Base-by-base conservation (phyloP, 1,284 basidiomycete genomes). In the Rhodofomes roseus region DNA sequence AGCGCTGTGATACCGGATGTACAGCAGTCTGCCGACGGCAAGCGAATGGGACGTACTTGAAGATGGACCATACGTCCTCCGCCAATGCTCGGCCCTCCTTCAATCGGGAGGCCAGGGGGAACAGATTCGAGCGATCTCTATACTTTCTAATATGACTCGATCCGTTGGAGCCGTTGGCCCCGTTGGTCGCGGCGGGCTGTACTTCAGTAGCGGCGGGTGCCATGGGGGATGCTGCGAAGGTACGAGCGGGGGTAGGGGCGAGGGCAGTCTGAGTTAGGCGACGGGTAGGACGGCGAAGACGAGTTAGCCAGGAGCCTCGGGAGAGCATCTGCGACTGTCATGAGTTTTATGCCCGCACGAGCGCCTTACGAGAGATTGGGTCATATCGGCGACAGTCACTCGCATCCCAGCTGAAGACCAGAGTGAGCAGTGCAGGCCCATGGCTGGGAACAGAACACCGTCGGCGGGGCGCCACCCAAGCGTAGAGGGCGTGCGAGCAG, bases 1-100 rank as follows among this genome's bases (percentile, higher is more conserved):
- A 57, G 83, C 92, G 71, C 93, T 95, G 70, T 39, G 16, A 14
- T 6, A n/a, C n/a, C n/a, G n/a, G n/a, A 22, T 3, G 25, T 39
- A 25, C 8, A 43, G 9, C 44, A 37, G 3, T 12, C 9, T 36
- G 14, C 63, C 23, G 8, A 44, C 6, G 41, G 9, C 20, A 56
- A 9, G 11, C 8, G 36, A 23, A 31, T 2, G 36, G 22, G 22
- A 34, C n/a, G 12, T 68, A 95, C 93, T 93, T 95, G 84, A 86
- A 96, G 71, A 95, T 93, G 2, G 92, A 91, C 93, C 93, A 96
- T 36, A 96, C 93, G 75, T 96, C 93, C 73, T 89, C 83, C 11
- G 83, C 86, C 40, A 93, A 74, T 1, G 91, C 90, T 40, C 90
- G 81, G 22, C 91, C 91, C 41, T 90, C 86, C 63, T 73, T 77